Conservation (phyloP, 345 rosid genomes). For the Hibiscus syriacus region DNA sequence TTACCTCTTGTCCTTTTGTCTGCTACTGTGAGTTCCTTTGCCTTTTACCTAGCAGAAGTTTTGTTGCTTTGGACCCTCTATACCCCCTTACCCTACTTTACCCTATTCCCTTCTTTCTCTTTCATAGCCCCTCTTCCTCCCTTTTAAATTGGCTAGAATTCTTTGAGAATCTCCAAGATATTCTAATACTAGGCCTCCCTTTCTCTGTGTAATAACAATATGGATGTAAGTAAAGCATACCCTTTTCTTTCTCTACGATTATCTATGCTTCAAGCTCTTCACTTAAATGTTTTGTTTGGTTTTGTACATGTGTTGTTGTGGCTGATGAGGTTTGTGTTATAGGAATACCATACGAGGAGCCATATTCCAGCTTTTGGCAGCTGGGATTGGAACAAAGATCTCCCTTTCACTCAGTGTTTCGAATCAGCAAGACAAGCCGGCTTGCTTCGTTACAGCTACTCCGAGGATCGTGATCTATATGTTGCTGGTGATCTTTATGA, state of each 20-base stretch:
- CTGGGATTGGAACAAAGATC: conserved; percentile 92
- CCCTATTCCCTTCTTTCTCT: not conserved
- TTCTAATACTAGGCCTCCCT: not conserved
- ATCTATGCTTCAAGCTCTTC: not conserved
- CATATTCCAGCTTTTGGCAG: conserved; percentile 95
- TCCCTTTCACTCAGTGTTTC: conserved; percentile 89
- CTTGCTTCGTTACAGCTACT: conserved; percentile 59
- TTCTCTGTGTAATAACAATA: not conserved
- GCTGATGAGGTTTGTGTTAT: not conserved
- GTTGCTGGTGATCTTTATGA: conserved; percentile 89
- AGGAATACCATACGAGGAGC: conserved; percentile 42
- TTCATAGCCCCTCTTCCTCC: not conserved
- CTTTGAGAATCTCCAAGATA: not conserved
- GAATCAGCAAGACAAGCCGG: conserved; percentile 69
- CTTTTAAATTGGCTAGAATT: conserved; percentile 13
- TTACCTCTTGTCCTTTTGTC: conserved; percentile 34
- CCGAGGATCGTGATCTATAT: conserved; percentile 71
- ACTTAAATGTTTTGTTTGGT: not conserved
- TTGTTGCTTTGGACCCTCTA: conserved; percentile 13
- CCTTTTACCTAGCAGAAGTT: not conserved
- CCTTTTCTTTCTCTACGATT: not conserved
- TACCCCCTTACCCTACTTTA: not conserved
- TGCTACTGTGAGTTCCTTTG: conserved; percentile 20
- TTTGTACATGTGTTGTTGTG: not conserved
- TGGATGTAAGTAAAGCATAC: not conserved